Conservation (phyloP, 306 rosid species). For the Begonia masoniana region DNA sequence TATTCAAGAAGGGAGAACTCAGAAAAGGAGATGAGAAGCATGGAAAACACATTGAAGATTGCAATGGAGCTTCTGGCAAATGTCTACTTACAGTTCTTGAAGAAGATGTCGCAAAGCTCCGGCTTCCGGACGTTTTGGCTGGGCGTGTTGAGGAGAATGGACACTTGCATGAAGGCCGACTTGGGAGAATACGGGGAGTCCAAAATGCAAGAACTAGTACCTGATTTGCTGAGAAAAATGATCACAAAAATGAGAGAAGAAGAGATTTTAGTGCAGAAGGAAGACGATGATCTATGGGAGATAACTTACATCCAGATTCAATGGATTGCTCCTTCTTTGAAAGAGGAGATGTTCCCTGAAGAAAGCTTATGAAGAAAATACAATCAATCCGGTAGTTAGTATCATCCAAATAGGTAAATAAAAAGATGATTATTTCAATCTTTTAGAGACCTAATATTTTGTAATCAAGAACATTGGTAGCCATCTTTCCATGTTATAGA, state of each 20-base stretch:
- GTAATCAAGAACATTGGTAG: too few species aligned
- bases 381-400: too few species aligned
- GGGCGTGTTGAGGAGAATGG: conserved; percentile 88
- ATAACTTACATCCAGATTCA: conserved; percentile 70
- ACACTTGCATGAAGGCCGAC: conserved; percentile 81
- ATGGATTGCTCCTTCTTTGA: conserved; percentile 76
- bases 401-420: too few species aligned
- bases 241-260: conserved; percentile 59
- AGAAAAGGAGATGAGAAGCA: conserved; percentile 81
- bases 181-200: conserved; percentile 60
- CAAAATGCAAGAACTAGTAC: conserved; percentile 35
- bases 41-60: conserved; percentile 75
- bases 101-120: conserved; percentile 33
- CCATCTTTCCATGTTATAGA: too few species aligned
- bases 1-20: conserved; percentile 76
- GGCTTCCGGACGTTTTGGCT: conserved; percentile 72
- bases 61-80: conserved; percentile 66
- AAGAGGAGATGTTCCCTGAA: conserved; percentile 75
- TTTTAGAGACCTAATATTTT: too few species aligned
- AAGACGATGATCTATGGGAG: conserved; percentile 80
- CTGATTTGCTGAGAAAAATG: conserved; percentile 55
- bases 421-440: too few species aligned
- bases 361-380: too few species aligned
- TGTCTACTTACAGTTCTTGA: conserved; percentile 55
- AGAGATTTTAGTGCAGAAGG: conserved; percentile 38